These are phyloP conservation scores for Tuber borchii DNA, from an alignment of 495 filamentous ascomycete species.

Conservation along the genomic window DNA sequence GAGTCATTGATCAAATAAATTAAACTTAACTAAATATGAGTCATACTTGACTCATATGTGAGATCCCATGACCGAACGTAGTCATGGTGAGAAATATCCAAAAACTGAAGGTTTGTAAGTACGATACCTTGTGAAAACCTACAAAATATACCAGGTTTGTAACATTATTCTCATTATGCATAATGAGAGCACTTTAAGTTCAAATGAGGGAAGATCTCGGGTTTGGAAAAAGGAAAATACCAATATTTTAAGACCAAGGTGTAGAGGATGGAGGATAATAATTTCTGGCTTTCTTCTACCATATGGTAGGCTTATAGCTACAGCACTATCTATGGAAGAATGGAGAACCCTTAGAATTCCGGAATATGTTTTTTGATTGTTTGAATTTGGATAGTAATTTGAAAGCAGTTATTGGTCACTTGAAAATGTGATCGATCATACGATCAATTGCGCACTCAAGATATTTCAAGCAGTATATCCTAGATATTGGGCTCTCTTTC, in stretches of 20 bases:
- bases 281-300: background rate
- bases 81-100: no score
- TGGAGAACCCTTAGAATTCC: background rate
- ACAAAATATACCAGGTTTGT: no score
- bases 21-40: no score
- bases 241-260: background rate
- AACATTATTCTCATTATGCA: no score
- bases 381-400: background rate
- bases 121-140: no score
- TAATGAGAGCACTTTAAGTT: background rate
- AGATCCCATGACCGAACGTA: no score
- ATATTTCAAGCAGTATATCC: conserved; percentile 6
- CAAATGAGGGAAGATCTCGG: background rate
- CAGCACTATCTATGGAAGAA: background rate
- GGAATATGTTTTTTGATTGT: background rate
- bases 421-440: background rate
- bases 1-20: no score
- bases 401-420: background rate
- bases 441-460: background rate
- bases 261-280: background rate
- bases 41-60: no score
- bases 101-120: no score
- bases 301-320: background rate
- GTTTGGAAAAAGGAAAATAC: background rate
- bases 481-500: background rate